These are phyloP conservation scores for Rhodotorula sp. DNA, from an alignment of 1,284 basidiomycete species.

Conservation along the genomic window DNA sequence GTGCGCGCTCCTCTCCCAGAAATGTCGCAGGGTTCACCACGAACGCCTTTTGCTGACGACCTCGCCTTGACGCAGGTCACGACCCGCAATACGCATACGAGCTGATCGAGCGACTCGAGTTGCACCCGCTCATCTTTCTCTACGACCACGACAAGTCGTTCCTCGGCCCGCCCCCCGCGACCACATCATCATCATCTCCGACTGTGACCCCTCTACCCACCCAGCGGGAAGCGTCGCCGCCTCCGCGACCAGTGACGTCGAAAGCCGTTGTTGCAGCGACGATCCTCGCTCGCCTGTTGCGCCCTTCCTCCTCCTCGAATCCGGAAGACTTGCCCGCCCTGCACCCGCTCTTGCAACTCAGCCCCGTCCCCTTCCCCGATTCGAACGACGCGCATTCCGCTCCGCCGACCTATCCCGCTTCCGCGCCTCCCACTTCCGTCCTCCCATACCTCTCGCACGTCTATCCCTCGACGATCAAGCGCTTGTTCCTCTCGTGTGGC, in stretches of 20 bases:
- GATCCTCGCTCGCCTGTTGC: slow-evolving; percentile 60
- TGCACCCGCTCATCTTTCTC: slow-evolving; percentile 66
- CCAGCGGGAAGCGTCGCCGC: slow-evolving; percentile 47
- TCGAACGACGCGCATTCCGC: slow-evolving; percentile 4
- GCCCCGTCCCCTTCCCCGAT: slow-evolving; percentile 8
- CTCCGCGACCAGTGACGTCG: slow-evolving; percentile 53
- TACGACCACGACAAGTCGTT: slow-evolving; percentile 58
- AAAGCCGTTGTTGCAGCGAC: slow-evolving; percentile 58
- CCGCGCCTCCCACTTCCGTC: neutral
- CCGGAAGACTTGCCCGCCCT: slow-evolving; percentile 13
- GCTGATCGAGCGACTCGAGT: slow-evolving; percentile 65
- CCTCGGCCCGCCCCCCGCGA: slow-evolving; percentile 57
- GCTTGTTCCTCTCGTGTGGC: slow-evolving; percentile 62
- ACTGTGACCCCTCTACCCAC: slow-evolving; percentile 54
- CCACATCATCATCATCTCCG: slow-evolving; percentile 57
- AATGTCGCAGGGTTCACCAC: no score
- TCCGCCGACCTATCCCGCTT: slow-evolving; percentile 1
- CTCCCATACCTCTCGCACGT: slow-evolving; percentile 12
- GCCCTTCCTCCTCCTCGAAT: slow-evolving; percentile 33
- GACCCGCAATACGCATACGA: slow-evolving; percentile 71
- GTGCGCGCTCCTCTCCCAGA: slow-evolving; percentile 49
- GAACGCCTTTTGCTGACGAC: neutral
- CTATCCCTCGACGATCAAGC: slow-evolving; percentile 52
- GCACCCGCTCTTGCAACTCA: slow-evolving; percentile 28
- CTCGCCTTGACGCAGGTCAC: slow-evolving; percentile 56